Conservation (phyloP, 108 stramenopile species). For the Pseudonitzschia multistriata region DNA sequence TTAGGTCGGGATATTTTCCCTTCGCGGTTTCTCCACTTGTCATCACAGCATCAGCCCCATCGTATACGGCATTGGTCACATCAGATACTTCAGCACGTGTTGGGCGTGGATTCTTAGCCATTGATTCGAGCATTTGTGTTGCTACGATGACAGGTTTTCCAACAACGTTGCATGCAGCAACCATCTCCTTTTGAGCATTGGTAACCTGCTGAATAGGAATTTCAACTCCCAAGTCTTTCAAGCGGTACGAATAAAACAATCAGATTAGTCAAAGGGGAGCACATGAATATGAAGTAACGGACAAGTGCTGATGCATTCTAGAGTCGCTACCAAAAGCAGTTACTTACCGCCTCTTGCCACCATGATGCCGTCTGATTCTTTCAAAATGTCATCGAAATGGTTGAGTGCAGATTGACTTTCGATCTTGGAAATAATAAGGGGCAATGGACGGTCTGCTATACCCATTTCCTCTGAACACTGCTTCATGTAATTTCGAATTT, state of each 20-base stretch:
- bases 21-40: slow-evolving; percentile 97
- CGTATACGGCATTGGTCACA: slow-evolving; percentile 98
- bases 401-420: slow-evolving; percentile 74
- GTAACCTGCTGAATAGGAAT: slow-evolving; percentile 93
- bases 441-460: slow-evolving; percentile 59
- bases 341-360: slow-evolving; percentile 52
- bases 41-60: slow-evolving; percentile 99
- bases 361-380: slow-evolving; percentile 90
- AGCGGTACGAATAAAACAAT: slow-evolving; percentile 19
- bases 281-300: too few relatives aligned
- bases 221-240: slow-evolving; percentile 93
- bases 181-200: slow-evolving; percentile 98
- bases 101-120: slow-evolving; percentile 97
- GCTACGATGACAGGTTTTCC: slow-evolving; percentile 97
- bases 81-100: slow-evolving; percentile 97
- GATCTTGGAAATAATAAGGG: slow-evolving; percentile 88
- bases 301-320: too few relatives aligned
- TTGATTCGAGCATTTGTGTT: slow-evolving; percentile 98
- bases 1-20: slow-evolving; percentile 93
- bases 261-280: slow-evolving; percentile 15
- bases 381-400: slow-evolving; percentile 89
- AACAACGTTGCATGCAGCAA: slow-evolving; percentile 85
- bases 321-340: neutral
- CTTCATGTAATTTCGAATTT: slow-evolving; percentile 80
- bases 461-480: slow-evolving; percentile 72